A percentile compares a stretch with the other conserved stretches of the same genome.
Conservation (phyloP, 139 green algal species). For the Tetratostichococcus sp. region DNA sequence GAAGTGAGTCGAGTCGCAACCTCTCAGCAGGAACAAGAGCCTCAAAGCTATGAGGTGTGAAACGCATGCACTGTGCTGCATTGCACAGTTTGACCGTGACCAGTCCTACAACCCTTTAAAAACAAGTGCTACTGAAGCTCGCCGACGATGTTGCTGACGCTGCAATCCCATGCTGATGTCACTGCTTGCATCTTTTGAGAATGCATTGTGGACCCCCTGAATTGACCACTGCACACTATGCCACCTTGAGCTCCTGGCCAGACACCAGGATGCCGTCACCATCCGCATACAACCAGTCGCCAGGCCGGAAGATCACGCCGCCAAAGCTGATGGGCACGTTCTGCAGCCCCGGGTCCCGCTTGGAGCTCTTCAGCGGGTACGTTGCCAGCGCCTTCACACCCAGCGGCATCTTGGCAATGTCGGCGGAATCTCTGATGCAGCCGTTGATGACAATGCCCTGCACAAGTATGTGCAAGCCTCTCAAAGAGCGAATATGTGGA, state of each 20-base stretch:
- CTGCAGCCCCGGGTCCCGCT: conserved; percentile 75
- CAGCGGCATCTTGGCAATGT: conserved; percentile 79
- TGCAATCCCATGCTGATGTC: too few species aligned
- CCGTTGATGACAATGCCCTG: conserved; percentile 92
- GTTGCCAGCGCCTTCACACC: conserved; percentile 87
- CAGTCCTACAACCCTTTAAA: too few species aligned
- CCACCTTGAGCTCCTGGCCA: conserved; percentile 54
- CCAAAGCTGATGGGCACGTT: conserved; percentile 75
- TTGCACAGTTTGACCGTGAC: too few species aligned
- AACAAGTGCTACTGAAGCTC: too few species aligned
- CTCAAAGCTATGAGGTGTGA: too few species aligned
- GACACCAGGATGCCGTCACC: conserved; percentile 78
- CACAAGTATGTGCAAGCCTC: conserved; percentile 4
- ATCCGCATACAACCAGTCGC: conserved; percentile 88
- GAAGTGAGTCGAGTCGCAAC: too few species aligned
- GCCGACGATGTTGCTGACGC: too few species aligned
- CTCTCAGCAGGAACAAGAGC: too few species aligned
- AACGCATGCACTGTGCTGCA: too few species aligned
- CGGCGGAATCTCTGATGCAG: conserved; percentile 88
- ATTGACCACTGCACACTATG: not conserved
- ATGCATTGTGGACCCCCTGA: too few species aligned
- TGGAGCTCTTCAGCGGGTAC: conserved; percentile 85
- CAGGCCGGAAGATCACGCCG: conserved; percentile 65
- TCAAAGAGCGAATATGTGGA: too few species aligned
- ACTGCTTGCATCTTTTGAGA: too few species aligned